Percentiles rank a stretch among this genome's conserved stretches.
phyloP scores from a whole-genome alignment of 768 basidiomycete genomes.

The Mycena crocata region DNA sequence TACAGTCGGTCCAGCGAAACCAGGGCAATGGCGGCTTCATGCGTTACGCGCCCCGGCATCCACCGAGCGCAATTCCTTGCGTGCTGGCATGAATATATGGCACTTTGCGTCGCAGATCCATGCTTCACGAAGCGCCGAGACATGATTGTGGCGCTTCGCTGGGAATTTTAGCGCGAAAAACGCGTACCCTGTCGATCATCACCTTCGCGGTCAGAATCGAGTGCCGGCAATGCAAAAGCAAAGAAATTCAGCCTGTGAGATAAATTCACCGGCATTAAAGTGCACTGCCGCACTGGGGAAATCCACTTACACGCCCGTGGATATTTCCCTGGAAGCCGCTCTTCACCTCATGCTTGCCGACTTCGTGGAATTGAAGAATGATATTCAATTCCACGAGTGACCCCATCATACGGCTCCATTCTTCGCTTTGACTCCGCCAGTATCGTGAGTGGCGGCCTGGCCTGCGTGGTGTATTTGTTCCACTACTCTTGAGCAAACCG shows the following conservation, averaged over 20 bases:
- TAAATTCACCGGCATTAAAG: neutral
- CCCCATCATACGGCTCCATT: no score
- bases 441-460: neutral
- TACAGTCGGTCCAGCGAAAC: neutral
- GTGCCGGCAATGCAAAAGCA: neutral
- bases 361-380: no score
- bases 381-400: no score
- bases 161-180: constrained; percentile 3
- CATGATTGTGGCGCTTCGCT: constrained; percentile 18
- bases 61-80: neutral
- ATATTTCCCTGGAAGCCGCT: no score
- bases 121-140: constrained; percentile 11
- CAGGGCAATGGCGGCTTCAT: constrained; percentile 9
- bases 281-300: neutral
- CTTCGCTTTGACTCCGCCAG: no score
- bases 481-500: neutral
- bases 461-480: neutral
- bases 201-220: neutral
- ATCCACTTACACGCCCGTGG: neutral
- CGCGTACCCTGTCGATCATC: constrained; percentile 2
- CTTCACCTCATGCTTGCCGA: no score
- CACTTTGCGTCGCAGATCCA: neutral
- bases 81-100: neutral
- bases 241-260: neutral
- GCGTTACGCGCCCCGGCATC: constrained; percentile 1